Evolutionary conservation across 2,329 filamentous ascomycete species (phyloP).

Genomic region (Elsinoe fawcettii): DNA sequence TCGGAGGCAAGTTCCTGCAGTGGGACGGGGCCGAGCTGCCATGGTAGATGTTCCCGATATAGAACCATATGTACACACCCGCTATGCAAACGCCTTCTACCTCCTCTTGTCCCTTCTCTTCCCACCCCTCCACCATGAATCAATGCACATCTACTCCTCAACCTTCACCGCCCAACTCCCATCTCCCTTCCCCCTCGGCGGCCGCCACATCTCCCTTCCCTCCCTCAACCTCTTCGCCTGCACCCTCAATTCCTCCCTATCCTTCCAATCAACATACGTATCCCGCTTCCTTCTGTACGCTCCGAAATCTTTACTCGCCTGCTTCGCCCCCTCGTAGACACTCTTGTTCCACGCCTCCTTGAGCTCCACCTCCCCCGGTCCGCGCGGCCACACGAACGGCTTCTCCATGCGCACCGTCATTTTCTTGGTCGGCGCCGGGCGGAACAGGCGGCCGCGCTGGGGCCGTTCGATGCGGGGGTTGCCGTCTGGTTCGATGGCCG

Average conservation of each 20-base stretch:
- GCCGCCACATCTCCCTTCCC: slow-evolving; percentile 54
- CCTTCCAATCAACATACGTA: slow-evolving; percentile 35
- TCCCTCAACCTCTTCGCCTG: slow-evolving; percentile 57
- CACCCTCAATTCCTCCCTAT: slow-evolving; percentile 41
- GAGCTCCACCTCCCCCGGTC: slow-evolving; percentile 52
- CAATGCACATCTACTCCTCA: background rate
- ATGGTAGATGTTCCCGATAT: background rate
- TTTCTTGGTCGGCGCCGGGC: slow-evolving; percentile 69
- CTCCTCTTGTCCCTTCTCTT: background rate
- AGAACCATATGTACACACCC: background rate
- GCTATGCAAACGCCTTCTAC: background rate
- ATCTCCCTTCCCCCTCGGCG: slow-evolving; percentile 14
- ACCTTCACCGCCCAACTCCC: slow-evolving; percentile 15
- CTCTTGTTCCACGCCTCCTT: slow-evolving; percentile 39
- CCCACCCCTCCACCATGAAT: background rate
- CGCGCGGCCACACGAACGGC: slow-evolving; percentile 81
- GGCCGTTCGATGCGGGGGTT: slow-evolving; percentile 33
- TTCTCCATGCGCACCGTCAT: slow-evolving; percentile 88
- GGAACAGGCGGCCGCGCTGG: slow-evolving; percentile 47
- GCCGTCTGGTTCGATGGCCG: slow-evolving; percentile 50
- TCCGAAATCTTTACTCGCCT: slow-evolving; percentile 35
- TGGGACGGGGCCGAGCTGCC: background rate
- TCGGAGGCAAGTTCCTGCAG: background rate
- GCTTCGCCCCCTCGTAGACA: slow-evolving; percentile 22
- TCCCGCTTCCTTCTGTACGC: slow-evolving; percentile 30